Base-by-base conservation (phyloP, 352 stramenopile genomes). In the Pythium phragmiticola region DNA sequence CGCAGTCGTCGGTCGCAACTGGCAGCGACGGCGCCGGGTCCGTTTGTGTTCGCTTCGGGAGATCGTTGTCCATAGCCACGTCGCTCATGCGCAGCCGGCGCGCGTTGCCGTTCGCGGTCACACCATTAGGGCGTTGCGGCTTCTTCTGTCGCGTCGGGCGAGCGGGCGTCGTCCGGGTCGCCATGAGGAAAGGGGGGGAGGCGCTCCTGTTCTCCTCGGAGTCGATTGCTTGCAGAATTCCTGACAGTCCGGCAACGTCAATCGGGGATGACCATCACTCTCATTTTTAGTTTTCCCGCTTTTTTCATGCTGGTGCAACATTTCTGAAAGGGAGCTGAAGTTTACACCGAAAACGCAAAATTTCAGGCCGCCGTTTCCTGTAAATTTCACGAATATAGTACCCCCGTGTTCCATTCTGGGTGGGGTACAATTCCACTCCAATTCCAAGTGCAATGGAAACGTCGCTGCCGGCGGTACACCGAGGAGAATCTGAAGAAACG, bases 371-470 rank as follows among this genome's bases (percentile, higher is more conserved):
- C 26, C 26, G 2, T 30, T 30, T 30, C 1, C 26, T 30, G 26
- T 30, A 30, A 30, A 30, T 30, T 30, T 30, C 26, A 30, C 26
- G 26, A 17, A 43, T 52, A 68, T 69, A 56, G 36, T 69, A 54
- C 54, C 54, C 62, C 62, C 2, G 26, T 50, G 26, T 5, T 30
- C 26, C 26, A 30, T 30, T 30, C 26, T 30, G 43, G 7, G 42
- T 45, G 63, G 63, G 65, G 65, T 58, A 71, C 52, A 30, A 30
- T 30, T 30, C 26, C 66, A 71, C 56, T 66, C 49, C 50, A 48
- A 39, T 39, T 58, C 34, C 49, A 4, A 46, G 57, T 56, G 65
- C 52, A 45, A 71, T 71, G 57, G 65, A 71, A 71, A 66, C 65
- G 65, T 66, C 64, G 64, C 41, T 51, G 33, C 41, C 33, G 6